A percentile compares a stretch with the other conserved stretches of the same genome.
Conservation (phyloP, 2,329 filamentous ascomycete genomes). For the Pestalotiopsis sp. region DNA sequence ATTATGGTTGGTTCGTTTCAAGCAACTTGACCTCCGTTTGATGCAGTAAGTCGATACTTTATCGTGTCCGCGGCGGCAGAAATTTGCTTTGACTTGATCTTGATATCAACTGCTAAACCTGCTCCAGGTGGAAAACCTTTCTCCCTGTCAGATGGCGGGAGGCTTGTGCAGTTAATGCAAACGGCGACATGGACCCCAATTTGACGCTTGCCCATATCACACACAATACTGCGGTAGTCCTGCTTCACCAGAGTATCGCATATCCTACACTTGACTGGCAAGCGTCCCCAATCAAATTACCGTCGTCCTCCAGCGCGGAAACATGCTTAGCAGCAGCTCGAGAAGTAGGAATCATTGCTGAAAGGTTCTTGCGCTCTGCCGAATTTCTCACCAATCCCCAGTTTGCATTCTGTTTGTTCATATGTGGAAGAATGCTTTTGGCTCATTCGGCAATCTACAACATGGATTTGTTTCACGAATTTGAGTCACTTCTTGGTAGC, state of each 20-base stretch:
- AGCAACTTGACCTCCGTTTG: constrained; percentile 48
- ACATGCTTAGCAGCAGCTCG: constrained; percentile 49
- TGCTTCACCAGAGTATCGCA: constrained; percentile 51
- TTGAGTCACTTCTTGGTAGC: constrained; percentile 36
- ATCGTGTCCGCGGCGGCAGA: too few species aligned
- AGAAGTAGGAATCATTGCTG: constrained; percentile 48
- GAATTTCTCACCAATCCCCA: constrained; percentile 36
- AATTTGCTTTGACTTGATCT: not conserved
- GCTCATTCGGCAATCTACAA: constrained; percentile 36
- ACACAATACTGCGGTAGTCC: constrained; percentile 52
- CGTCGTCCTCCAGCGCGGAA: constrained; percentile 49
- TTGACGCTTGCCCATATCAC: constrained; percentile 51
- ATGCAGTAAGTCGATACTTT: constrained; percentile 36
- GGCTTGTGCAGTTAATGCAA: constrained; percentile 30
- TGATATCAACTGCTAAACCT: not conserved
- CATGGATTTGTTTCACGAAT: constrained; percentile 28
- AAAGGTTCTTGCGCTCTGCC: constrained; percentile 47
- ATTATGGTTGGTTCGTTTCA: constrained; percentile 49
- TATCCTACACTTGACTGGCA: constrained; percentile 40
- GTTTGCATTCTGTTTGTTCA: constrained; percentile 49
- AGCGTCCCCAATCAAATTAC: constrained; percentile 37
- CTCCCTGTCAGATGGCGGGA: constrained; percentile 43
- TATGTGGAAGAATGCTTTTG: constrained; percentile 46
- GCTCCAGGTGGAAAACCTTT: constrained; percentile 43
- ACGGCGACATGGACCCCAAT: constrained; percentile 48